Evolutionary conservation across 2,329 filamentous ascomycete species (phyloP).

Genomic region (Neoscytalidium dimidiatum): DNA sequence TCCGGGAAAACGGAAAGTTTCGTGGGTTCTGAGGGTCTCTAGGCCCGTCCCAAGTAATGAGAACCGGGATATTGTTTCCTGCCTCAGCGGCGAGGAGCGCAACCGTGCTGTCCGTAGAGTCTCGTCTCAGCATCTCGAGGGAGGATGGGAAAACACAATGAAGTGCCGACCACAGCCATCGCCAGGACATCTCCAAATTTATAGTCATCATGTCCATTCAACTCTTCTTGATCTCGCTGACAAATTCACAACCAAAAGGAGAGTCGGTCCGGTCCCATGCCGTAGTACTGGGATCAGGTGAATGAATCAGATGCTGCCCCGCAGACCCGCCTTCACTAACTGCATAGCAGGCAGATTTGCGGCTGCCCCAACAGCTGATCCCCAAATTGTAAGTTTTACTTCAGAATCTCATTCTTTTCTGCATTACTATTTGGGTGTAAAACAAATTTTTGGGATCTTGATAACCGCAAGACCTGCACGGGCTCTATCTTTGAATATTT

Average conservation of each 20-base stretch:
- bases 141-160: not conserved
- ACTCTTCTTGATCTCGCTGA: not conserved
- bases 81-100: not conserved
- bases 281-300: not conserved
- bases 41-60: constrained; percentile 19
- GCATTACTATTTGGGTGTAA: no score
- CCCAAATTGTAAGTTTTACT: not conserved
- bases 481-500: no score
- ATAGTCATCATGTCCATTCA: not conserved
- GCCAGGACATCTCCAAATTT: not conserved
- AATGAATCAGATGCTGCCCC: not conserved
- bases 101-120: not conserved
- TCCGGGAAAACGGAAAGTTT: constrained; percentile 17
- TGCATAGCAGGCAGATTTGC: not conserved
- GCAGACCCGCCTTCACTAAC: not conserved
- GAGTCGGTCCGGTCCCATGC: not conserved
- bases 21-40: constrained; percentile 19
- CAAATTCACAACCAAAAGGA: not conserved
- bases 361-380: not conserved
- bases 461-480: no score
- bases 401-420: not conserved
- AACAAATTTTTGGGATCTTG: no score
- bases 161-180: not conserved
- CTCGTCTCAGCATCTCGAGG: not conserved
- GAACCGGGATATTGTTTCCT: not conserved